phyloP scores from a whole-genome alignment of 306 rosid species.

The Malus orientalis region DNA sequence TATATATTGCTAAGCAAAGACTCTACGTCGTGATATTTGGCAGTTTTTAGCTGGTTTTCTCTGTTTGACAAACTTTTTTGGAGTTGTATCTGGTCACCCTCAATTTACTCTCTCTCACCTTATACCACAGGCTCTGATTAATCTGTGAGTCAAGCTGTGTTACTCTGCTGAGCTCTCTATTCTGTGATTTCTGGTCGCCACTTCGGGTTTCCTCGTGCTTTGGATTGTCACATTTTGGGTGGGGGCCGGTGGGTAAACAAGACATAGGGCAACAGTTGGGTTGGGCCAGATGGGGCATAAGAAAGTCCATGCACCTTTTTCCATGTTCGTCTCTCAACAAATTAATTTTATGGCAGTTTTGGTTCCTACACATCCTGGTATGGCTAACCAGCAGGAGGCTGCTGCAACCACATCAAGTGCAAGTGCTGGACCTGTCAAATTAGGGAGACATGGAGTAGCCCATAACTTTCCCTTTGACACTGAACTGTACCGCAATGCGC shows the following conservation, averaged over 20 bases:
- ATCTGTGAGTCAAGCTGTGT: no score
- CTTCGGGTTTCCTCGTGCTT: neutral
- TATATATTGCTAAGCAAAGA: no score
- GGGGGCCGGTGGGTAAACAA: neutral
- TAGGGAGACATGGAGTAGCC: conserved; percentile 56
- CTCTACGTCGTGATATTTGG: no score
- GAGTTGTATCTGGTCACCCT: no score
- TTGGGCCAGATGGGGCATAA: neutral
- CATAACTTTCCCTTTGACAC: neutral
- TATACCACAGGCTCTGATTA: no score
- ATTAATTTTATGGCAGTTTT: conserved; percentile 34
- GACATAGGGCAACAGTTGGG: no score
- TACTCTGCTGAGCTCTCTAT: no score
- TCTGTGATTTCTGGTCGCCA: no score
- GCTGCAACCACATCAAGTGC: conserved; percentile 51
- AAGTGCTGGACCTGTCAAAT: conserved; percentile 48
- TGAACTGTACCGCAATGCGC: neutral
- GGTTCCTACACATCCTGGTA: conserved; percentile 88
- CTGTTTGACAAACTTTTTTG: no score
- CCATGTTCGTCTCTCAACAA: neutral
- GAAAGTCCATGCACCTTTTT: no score
- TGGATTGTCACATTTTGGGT: neutral
- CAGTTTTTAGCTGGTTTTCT: no score
- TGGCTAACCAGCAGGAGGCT: conserved; percentile 70
- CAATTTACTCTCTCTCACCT: no score